These are phyloP conservation scores for Entomortierella lignicola DNA, from an alignment of 192 early-diverging fungal species.

Conservation along the genomic window DNA sequence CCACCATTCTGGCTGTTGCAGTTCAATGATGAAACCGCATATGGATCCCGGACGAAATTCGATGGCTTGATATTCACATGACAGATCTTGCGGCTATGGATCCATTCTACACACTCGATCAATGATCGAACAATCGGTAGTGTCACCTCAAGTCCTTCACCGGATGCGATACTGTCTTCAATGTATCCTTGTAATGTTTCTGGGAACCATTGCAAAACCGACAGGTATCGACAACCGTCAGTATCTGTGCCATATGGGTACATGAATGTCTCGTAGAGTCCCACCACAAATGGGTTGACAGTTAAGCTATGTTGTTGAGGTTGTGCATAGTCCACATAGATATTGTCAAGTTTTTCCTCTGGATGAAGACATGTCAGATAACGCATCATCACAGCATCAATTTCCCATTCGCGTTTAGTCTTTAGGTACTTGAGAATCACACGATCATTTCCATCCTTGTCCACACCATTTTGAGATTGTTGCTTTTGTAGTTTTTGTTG, in stretches of 20 bases:
- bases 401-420: constrained; percentile 41
- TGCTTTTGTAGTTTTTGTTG: constrained; percentile 8
- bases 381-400: constrained; percentile 42
- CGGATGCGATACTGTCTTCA: constrained; percentile 17
- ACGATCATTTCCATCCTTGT: constrained; percentile 40
- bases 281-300: constrained; percentile 37
- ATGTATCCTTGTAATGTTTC: constrained; percentile 36
- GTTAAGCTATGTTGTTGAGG: constrained; percentile 23
- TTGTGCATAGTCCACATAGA: constrained; percentile 42
- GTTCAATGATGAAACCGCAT: constrained; percentile 12
- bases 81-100: constrained; percentile 44
- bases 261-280: constrained; percentile 49
- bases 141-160: constrained; percentile 33
- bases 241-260: constrained; percentile 21
- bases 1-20: background rate
- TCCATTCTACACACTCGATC: constrained; percentile 44
- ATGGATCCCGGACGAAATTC: constrained; percentile 52
- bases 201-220: constrained; percentile 44
- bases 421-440: constrained; percentile 49
- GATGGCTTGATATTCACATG: constrained; percentile 49
- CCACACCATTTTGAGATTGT: background rate
- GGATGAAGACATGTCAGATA: constrained; percentile 42
- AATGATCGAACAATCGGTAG: constrained; percentile 33
- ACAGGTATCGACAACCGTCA: constrained; percentile 30
- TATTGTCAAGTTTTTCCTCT: constrained; percentile 35